Evolutionary conservation across 805 yeast genomes (phyloP), one percentile per base, ranked within the genome.

Genomic region (Lipomyces mesembrius): DNA sequence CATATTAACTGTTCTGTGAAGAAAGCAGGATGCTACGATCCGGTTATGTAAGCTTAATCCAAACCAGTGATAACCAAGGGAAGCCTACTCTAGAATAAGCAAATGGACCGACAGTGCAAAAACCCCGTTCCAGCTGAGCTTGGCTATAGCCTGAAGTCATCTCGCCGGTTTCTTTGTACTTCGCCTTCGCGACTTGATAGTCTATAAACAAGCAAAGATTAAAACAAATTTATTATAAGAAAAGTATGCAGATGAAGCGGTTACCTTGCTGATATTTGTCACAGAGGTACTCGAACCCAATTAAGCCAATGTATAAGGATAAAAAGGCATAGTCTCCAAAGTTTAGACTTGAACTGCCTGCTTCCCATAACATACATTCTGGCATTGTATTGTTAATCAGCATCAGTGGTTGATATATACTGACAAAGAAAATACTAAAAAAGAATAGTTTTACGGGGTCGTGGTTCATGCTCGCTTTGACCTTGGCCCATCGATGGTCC

Each of bases 1-100:
- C 69, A 65, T 12, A 65, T 65, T 8, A 62, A 27, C 32, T 68
- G 71, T 60, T 68, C 71, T 29, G 59, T 43, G 34, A 92, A 32
- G 54, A 65, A 58, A 35, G 63, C 65, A 14, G 69, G 67, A 35
- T 63, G 69, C 66, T 65, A 27, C 8, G 7, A 32, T 6, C 12
- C 43, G 17, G 14, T 37, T 2, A 12, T 37, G 43, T 37, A 9
- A 3, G 39, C 29, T 20, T 12, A 52, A 11, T 22, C 27, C 17
- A 39, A 29, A n/a, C 5, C 27, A 29, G 2, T 5, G 14, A 35
- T 57, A 58, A 2, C 37, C 8, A 12, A 35, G 5, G 5, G 34
- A 46, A 9, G 7, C 62, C 14, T 51, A 65, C 65, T 25, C 71
- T 51, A 37, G 62, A 54, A 35, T 53, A 65, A n/a, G 63, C 66